Evolutionary conservation across 2,329 filamentous ascomycete genomes (phyloP).

Genomic region (Pseudophaeomoniella oleicola): DNA sequence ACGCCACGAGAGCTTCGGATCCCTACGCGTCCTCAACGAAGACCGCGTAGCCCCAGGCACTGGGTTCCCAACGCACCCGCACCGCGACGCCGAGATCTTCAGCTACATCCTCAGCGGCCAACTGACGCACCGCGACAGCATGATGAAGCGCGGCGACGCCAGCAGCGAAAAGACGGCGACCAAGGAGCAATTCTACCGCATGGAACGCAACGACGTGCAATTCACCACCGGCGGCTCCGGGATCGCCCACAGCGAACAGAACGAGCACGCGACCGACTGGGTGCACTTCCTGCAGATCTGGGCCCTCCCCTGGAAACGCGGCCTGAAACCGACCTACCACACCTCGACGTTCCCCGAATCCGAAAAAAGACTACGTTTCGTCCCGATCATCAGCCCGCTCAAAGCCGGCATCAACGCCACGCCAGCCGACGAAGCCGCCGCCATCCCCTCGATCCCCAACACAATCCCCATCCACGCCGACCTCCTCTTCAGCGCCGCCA

Average conservation of each 20-base stretch:
- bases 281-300: constrained; percentile 85
- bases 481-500: constrained; percentile 65
- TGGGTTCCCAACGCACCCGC: constrained; percentile 74
- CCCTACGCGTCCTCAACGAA: constrained; percentile 75
- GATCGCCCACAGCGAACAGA: constrained; percentile 70
- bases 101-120: constrained; percentile 74
- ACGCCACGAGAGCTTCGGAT: constrained; percentile 53
- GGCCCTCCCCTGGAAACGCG: constrained; percentile 63
- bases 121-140: constrained; percentile 75
- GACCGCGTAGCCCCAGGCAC: constrained; percentile 60
- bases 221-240: constrained; percentile 78
- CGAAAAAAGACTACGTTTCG: constrained; percentile 54
- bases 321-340: constrained; percentile 62
- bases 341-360: constrained; percentile 59
- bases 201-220: constrained; percentile 71
- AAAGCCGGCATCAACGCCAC: constrained; percentile 51
- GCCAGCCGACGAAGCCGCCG: constrained; percentile 46
- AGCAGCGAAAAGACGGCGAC: constrained; percentile 37
- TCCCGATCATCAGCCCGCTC: constrained; percentile 62
- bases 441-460: constrained; percentile 44
- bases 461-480: constrained; percentile 77
- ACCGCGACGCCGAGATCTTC: constrained; percentile 83
- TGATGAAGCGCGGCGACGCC: constrained; percentile 57
- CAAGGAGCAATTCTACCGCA: constrained; percentile 50
- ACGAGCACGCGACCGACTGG: constrained; percentile 54